Conservation (phyloP, 148 eudicot species). For the Camellia lanceoleosa region DNA sequence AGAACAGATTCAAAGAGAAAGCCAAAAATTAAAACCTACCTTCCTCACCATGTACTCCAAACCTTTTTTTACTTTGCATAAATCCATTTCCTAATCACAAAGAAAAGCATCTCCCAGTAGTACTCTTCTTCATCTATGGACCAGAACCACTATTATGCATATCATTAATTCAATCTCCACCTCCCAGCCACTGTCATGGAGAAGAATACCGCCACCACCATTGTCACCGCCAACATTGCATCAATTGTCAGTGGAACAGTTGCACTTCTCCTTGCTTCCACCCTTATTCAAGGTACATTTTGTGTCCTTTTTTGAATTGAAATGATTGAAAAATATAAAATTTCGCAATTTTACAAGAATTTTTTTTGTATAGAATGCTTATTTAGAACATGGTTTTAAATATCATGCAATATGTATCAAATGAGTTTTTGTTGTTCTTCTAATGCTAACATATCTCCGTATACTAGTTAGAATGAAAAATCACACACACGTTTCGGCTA, state of each 20-base stretch:
- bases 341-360: not conserved
- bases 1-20: slow-evolving; percentile 7
- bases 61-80: not conserved
- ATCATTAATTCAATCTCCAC: not conserved
- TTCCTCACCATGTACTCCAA: slow-evolving; percentile 10
- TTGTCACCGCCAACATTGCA: not conserved
- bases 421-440: too few relatives aligned
- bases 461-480: too few relatives aligned
- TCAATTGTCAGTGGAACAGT: not conserved
- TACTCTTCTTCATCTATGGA: slow-evolving; percentile 12
- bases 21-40: not conserved
- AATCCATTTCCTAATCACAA: slow-evolving; percentile 12
- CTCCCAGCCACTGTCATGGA: slow-evolving; percentile 11
- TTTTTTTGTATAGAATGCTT: not conserved
- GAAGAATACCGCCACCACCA: not conserved
- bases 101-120: slow-evolving; percentile 33
- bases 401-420: too few relatives aligned
- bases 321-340: not conserved
- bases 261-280: slow-evolving; percentile 13
- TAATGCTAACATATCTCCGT: too few relatives aligned
- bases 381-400: too few relatives aligned
- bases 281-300: slow-evolving; percentile 16
- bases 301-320: too few relatives aligned
- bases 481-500: too few relatives aligned
- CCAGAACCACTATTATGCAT: too few relatives aligned